phyloP scores from a whole-genome alignment of 306 rosid genomes.

The Cucumis sativus region Cucumber_9930_V3 NC_026660.2:24189001-24189500 shows the following conservation, averaged over 20 bases:
- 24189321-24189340: conserved; percentile 5
- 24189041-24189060: no score
- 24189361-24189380: not conserved
- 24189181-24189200: conserved; percentile 57
- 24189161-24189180: conserved; percentile 6
- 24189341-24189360: not conserved
- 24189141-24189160: not conserved
- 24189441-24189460: conserved; percentile 94
- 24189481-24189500: conserved; percentile 80
- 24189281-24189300: conserved; percentile 88
- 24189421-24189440: conserved; percentile 73
- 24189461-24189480: conserved; percentile 52
- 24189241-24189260: conserved; percentile 83
- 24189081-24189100: not conserved
- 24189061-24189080: not conserved
- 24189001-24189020: no score
- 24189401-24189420: conserved; percentile 72
- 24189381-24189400: conserved; percentile 80
- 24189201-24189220: conserved; percentile 89
- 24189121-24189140: not conserved
- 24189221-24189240: conserved; percentile 86
- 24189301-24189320: conserved; percentile 47
- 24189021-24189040: no score
- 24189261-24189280: conserved; percentile 99
- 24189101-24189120: not conserved